Percentiles rank a stretch among this genome's conserved stretches.
phyloP scores from a whole-genome alignment of 1,284 basidiomycete species.

The Moesziomyces globuligerus region DNA sequence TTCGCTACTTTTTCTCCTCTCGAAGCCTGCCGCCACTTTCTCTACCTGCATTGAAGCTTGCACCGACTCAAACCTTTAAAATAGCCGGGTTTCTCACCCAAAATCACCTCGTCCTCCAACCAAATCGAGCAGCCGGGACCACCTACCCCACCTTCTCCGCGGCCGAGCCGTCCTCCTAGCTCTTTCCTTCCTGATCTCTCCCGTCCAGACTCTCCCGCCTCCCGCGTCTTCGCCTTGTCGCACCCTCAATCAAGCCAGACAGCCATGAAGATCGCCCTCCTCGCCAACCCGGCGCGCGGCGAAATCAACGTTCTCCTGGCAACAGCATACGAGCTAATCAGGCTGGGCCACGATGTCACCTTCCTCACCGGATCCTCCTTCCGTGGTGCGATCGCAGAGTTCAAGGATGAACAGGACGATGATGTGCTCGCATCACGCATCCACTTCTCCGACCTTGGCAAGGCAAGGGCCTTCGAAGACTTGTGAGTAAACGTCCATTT shows the following conservation, averaged over 20 bases:
- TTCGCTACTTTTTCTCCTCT: too few relatives aligned
- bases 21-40: too few relatives aligned
- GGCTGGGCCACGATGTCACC: constrained; percentile 24
- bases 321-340: constrained; percentile 34
- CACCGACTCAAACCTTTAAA: too few relatives aligned
- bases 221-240: background rate
- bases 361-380: constrained; percentile 39
- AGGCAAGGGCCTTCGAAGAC: constrained; percentile 25
- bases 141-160: too few relatives aligned
- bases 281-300: constrained; percentile 42
- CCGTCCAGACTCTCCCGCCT: background rate
- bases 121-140: too few relatives aligned
- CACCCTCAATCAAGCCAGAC: background rate
- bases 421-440: constrained; percentile 14
- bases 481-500: constrained; percentile 7
- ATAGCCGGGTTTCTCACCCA: too few relatives aligned
- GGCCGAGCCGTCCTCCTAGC: too few relatives aligned
- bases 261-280: constrained; percentile 43
- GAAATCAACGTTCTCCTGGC: constrained; percentile 49
- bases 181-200: too few relatives aligned
- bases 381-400: constrained; percentile 20
- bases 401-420: constrained; percentile 24
- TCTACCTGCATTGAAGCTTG: too few relatives aligned
- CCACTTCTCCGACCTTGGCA: constrained; percentile 24
- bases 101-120: too few relatives aligned